Base-by-base conservation (phyloP, 352 stramenopile genomes). In the Pythium dissimile region DNA sequence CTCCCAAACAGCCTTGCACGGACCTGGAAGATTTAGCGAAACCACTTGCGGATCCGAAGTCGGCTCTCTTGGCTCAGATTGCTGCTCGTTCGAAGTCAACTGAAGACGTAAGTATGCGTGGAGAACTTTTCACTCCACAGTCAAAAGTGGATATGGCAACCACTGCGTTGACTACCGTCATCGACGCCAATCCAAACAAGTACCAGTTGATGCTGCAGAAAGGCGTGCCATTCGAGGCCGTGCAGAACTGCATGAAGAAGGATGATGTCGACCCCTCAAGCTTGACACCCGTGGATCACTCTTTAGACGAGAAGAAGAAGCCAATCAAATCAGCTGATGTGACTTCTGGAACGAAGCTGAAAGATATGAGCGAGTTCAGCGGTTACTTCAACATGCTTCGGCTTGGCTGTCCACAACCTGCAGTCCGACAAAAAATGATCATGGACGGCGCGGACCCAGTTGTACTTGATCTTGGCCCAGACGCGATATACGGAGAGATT, bases 331-430 rank as follows among this genome's bases (percentile, higher is more conserved):
- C 34, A n/a, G 41, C 30, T 23, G 20, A n/a, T 10, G 16, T 11
- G 43, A 12, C 9, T 26, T 21, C 43, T 11, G 62, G 54, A 57
- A 46, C 34, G 11, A 73, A 58, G 12, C 67, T 94, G 7, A 79
- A 89, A 23, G 75, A 94, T 20, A 72, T 88, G 30, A 61, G 85
- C 7, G 73, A 89, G 31, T 92, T 89, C 18, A 67, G 74, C 23
- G 79, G 79, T 38, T 98, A 98, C 58, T 98, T 98, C 67, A 87
- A 84, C 54, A 98, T 99, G 94, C 62, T 98, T 15, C 86, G 94
- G 37, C 79, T 98, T 55, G 94, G 95, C 20, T 83, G 95, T 11
- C 90, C 82, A 3, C 85, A 86, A 51, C 86, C 90, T 50, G 92
- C 93, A 6, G 88, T 98, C 2, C 84, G 85, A 37, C 88, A 98